Evolutionary conservation across 257 asterid species (phyloP), one percentile per base, ranked within the genome.

Genomic region (Schizonepeta tenuifolia): DNA sequence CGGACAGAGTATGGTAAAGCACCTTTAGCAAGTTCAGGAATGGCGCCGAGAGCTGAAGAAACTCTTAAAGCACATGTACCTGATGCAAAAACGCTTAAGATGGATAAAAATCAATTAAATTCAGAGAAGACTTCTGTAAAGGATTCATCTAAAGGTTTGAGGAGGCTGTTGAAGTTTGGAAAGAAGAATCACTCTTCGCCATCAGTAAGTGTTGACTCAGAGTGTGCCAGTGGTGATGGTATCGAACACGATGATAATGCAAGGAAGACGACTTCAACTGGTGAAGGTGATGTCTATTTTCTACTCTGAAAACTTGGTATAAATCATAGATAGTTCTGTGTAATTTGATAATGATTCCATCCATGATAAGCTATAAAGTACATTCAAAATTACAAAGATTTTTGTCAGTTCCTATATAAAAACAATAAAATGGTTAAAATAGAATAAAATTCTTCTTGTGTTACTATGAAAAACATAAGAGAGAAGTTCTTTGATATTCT

Each of bases 121-220:
- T 58, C 83, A 0, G 96, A 82, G 80, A 89, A 83, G 82, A 55
- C 73, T 53, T 80, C 68, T 38, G 81, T 73, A 60, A 94, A 89
- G 83, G 96, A 91, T 75, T 68, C 93, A 67, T 77, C 97, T 24
- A 94, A 84, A 83, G 99, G 97, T 46, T 77, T 94, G 46, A 86
- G 82, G 77, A 88, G 91, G 68, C 90, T 94, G 67, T 69, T 94
- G 85, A 94, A 71, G 83, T 94, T 94, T 75, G 96, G 90, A 75
- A 94, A 91, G 86, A 94, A 91, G 88, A 89, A 76, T 79, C 76
- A 71, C 60, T 20, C 80, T 64, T 83, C 96, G 17, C 71, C 89
- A 36, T 78, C 93, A 70, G 84, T 77, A 81, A 88, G 88, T 83
- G 76, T 80, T 56, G 92, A 89, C 77, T 84, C 92, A 24, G 95